These are phyloP conservation scores for Endocalyx cinctus DNA, from an alignment of 2,329 filamentous ascomycete species.

Conservation along the genomic window DNA sequence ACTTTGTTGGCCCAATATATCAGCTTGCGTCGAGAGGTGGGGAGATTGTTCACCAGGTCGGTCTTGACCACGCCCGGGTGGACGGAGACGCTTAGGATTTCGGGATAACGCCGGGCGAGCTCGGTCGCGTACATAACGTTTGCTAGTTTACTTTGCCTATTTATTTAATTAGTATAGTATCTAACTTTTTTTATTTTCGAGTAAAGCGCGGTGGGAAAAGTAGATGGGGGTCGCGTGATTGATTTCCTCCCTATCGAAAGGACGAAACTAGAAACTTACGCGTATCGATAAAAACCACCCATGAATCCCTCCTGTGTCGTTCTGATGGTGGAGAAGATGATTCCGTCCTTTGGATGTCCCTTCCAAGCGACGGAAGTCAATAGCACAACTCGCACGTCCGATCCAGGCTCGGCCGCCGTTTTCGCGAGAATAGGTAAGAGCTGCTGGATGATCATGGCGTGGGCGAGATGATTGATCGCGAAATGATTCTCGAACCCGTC, in stretches of 20 bases:
- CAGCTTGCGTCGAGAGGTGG: conserved; percentile 8
- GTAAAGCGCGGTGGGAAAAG: neutral
- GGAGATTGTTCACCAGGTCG: conserved; percentile 16
- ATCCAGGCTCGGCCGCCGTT: conserved; percentile 14
- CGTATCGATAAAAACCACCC: conserved; percentile 20
- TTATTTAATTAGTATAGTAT: conserved; percentile 17
- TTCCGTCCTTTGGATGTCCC: conserved; percentile 13
- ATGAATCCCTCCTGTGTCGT: conserved; percentile 16
- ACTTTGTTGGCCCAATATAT: conserved; percentile 12
- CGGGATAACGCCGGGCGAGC: conserved; percentile 19
- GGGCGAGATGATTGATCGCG: conserved; percentile 41
- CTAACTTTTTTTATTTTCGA: neutral
- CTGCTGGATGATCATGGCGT: conserved; percentile 35
- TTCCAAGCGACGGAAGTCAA: conserved; percentile 19
- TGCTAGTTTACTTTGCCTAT: conserved; percentile 31
- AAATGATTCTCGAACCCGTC: conserved; percentile 44
- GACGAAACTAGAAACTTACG: conserved; percentile 9
- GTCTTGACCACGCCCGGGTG: conserved; percentile 25
- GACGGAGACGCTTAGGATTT: conserved; percentile 18
- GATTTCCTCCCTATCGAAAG: neutral
- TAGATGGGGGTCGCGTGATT: neutral
- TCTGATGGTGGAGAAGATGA: conserved; percentile 20
- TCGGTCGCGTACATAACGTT: conserved; percentile 23
- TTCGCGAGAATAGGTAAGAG: conserved; percentile 22
- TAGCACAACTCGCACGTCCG: conserved; percentile 22